phyloP scores from a whole-genome alignment of 2,329 filamentous ascomycete species.

The Orbilia ellipsospora region DNA sequence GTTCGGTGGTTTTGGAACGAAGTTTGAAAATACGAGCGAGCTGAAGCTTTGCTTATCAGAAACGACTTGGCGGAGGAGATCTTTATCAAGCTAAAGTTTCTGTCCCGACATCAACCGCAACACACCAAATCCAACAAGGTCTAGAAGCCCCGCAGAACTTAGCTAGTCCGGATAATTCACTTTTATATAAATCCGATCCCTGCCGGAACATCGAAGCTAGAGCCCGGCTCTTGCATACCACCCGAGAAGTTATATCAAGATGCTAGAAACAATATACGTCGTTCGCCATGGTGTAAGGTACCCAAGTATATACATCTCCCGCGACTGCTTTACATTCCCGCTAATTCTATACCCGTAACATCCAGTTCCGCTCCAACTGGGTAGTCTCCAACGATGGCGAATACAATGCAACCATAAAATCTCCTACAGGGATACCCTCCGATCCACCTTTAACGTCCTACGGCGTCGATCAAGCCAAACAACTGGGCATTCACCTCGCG shows the following conservation, averaged over 20 bases:
- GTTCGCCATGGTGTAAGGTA: slow-evolving; percentile 77
- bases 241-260: slow-evolving; percentile 64
- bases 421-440: slow-evolving; percentile 86
- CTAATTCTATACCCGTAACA: slow-evolving; percentile 61
- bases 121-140: slow-evolving; percentile 27
- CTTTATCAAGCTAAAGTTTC: slow-evolving; percentile 8
- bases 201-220: not conserved
- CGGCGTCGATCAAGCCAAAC: slow-evolving; percentile 82
- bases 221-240: not conserved
- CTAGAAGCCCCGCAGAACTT: too few species aligned
- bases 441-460: slow-evolving; percentile 89
- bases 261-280: slow-evolving; percentile 78
- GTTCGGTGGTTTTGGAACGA: not conserved
- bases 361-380: slow-evolving; percentile 90
- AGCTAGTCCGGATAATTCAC: too few species aligned
- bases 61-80: not conserved
- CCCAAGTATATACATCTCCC: slow-evolving; percentile 34
- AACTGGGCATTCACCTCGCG: slow-evolving; percentile 73
- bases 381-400: slow-evolving; percentile 82
- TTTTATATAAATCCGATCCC: too few species aligned
- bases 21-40: not conserved
- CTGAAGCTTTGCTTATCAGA: not conserved
- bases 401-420: slow-evolving; percentile 78
- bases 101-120: slow-evolving; percentile 14
- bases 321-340: slow-evolving; percentile 12